A percentile compares a stretch with the other conserved stretches of the same genome.
Evolutionary conservation across 2,329 filamentous ascomycete genomes (phyloP).

Genomic region (Aspergillus nomiae): DNA sequence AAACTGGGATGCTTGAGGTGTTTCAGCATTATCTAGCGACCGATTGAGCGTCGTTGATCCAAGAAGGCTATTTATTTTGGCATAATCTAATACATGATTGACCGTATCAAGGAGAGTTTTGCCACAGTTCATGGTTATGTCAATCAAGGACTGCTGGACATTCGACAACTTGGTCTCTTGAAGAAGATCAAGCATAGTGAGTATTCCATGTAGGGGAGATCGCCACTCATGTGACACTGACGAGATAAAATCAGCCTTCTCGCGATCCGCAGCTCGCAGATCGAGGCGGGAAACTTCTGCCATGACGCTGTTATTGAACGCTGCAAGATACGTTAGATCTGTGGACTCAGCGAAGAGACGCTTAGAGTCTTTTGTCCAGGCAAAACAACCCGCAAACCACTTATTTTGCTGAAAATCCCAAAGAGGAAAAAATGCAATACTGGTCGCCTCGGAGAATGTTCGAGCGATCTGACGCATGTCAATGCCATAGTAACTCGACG

Average conservation of each 20-base stretch:
- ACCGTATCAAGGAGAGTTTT: background rate
- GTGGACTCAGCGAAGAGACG: background rate
- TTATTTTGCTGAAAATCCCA: background rate
- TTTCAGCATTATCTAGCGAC: background rate
- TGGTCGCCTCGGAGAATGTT: background rate
- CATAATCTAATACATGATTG: background rate
- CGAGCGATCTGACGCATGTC: background rate
- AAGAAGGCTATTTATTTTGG: background rate
- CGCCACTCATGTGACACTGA: background rate
- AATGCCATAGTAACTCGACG: background rate
- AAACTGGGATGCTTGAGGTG: background rate
- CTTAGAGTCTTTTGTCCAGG: background rate
- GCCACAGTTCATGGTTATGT: background rate
- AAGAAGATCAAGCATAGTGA: background rate
- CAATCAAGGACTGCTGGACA: background rate
- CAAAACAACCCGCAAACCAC: background rate
- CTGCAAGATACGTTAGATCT: background rate
- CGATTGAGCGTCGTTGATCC: background rate
- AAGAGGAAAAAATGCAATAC: background rate
- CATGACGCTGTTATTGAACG: background rate
- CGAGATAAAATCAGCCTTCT: background rate
- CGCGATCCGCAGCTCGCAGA: background rate
- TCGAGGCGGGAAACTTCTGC: background rate
- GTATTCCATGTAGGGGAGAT: background rate
- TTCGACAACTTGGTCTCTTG: background rate